Evolutionary conservation across 768 basidiomycete species (phyloP).

Genomic region (Mycena venus): DNA sequence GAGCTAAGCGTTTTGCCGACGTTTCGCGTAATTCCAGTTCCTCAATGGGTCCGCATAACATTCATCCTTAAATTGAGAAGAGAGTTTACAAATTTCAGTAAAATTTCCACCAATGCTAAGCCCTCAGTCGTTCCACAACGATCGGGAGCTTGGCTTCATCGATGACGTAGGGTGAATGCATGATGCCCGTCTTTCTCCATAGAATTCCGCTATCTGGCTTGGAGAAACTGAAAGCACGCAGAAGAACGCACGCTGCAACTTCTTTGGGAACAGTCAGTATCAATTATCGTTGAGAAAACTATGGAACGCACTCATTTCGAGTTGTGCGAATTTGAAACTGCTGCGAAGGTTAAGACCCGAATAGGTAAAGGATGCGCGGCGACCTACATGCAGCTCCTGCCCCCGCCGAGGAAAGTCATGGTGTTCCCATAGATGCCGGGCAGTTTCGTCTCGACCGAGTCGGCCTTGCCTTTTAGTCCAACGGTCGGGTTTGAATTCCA

Average conservation of each 20-base stretch:
- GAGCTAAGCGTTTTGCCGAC: no score
- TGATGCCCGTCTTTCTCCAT: background rate
- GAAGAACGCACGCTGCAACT: background rate
- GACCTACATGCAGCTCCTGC: background rate
- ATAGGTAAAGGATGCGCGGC: background rate
- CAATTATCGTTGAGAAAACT: background rate
- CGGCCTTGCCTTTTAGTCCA: background rate
- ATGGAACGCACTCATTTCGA: background rate
- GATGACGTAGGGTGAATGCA: background rate
- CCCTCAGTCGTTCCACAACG: background rate
- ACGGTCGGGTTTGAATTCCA: background rate
- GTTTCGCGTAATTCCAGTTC: no score
- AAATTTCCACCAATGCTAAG: background rate
- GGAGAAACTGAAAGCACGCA: background rate
- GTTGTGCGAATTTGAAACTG: background rate
- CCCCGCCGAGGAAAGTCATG: no score
- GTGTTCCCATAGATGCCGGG: background rate
- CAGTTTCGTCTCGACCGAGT: background rate
- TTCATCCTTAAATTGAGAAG: no score
- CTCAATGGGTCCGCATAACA: no score
- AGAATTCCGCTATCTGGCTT: background rate
- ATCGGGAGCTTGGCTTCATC: background rate
- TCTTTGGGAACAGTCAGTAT: background rate
- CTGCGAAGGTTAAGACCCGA: background rate
- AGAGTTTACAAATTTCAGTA: no score